Base-by-base conservation (phyloP, 1,284 basidiomycete genomes). In the Moniliophthora roreri region DNA sequence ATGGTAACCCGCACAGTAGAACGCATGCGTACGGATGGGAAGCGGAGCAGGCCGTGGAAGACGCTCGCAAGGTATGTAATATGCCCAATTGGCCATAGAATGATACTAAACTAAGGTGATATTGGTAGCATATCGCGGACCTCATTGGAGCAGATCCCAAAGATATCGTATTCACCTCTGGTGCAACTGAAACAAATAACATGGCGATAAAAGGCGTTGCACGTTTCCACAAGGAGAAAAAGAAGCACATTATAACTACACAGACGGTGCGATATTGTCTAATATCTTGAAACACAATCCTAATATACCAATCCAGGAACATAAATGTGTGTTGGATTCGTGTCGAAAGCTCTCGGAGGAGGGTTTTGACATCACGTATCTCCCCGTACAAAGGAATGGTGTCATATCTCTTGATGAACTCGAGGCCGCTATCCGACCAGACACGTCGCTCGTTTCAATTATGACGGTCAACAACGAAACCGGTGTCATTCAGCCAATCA, bases 401-500 rank as follows among this genome's bases (percentile, higher is more conserved):
- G 69, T 98, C 42, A 75, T 99, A 59, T 82, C 85, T 47, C 73
- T 98, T 40, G 74, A 85, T 40, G 82, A 84, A 20, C 81, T 98
- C 36, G 89, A 92, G 65, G 80, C 78, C 2, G 87, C 94, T 26
- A 91, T 98, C 50, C 85, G 92, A 45, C 93, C 93, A 16, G 90
- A 92, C 63, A 91, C 95, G 0, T 88, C 87, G 5, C 73, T 98
- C 8, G 87, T 98, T 38, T 97, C 95, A 9, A 90, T 99, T 69
- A 99, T 99, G 97, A 85, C 92, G 3, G 96, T 99, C 58, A 99
- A 99, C 78, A 99, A 99, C 74, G 97, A 99, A 76, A 99, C 95
- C 6, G 97, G 97, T 46, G 95, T 98, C 57, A 97, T 99, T 58
- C 97, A 99, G 68, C 97, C 97, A 1, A 82, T 99, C 58, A 91